These are phyloP conservation scores for Silene conica DNA, from an alignment of 148 eudicot species.

Conservation along the genomic window DNA sequence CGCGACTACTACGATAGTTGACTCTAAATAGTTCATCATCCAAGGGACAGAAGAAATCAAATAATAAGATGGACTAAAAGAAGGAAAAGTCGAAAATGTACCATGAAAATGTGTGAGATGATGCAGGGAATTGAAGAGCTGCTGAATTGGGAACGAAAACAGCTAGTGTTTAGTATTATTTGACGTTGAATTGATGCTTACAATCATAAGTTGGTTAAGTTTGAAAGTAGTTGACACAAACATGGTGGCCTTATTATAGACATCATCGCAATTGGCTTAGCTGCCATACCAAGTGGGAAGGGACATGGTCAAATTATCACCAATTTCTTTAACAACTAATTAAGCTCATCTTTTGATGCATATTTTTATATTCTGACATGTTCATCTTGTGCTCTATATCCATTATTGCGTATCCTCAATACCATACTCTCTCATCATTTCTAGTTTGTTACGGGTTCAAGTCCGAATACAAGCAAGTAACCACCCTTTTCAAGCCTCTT, in stretches of 20 bases:
- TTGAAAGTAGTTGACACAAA: slow-evolving; percentile 3
- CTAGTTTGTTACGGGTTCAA: too few relatives aligned
- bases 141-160: background rate
- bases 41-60: too few relatives aligned
- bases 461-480: too few relatives aligned
- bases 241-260: background rate
- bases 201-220: slow-evolving; percentile 1
- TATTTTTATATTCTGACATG: background rate
- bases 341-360: background rate
- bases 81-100: background rate
- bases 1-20: too few relatives aligned
- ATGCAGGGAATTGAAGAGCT: background rate
- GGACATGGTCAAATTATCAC: background rate
- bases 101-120: slow-evolving; percentile 3
- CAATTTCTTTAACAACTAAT: background rate
- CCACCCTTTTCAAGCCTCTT: too few relatives aligned
- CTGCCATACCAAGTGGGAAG: background rate
- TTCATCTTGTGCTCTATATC: background rate
- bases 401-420: too few relatives aligned
- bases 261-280: background rate
- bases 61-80: background rate
- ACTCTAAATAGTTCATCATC: too few relatives aligned
- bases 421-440: too few relatives aligned
- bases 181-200: background rate
- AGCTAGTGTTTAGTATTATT: background rate